Conservation (phyloP, 257 asterid species). For the Rehmannia glutinosa region DNA sequence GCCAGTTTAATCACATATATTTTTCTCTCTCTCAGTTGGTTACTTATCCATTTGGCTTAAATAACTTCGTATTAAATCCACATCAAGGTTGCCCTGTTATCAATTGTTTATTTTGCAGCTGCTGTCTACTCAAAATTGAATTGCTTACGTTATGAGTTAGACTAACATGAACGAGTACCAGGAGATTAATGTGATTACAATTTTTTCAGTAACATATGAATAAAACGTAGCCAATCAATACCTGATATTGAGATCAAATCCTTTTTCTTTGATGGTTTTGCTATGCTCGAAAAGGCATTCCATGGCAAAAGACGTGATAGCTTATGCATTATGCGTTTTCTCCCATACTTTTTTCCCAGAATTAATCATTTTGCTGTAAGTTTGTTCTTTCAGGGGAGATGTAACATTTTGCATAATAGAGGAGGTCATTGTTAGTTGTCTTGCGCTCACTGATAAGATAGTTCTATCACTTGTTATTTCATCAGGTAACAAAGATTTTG, state of each 20-base stretch:
- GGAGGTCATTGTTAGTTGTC: conserved; percentile 8
- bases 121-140: background rate
- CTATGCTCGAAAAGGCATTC: conserved; percentile 19
- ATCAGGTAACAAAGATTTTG: conserved; percentile 5
- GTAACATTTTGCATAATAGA: conserved; percentile 17
- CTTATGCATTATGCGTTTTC: conserved; percentile 22
- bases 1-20: background rate
- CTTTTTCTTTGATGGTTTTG: conserved; percentile 20
- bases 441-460: conserved; percentile 18
- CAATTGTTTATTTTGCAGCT: background rate
- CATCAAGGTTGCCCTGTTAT: background rate
- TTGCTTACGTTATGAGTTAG: background rate
- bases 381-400: conserved; percentile 13
- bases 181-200: background rate
- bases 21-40: background rate
- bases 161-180: background rate
- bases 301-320: conserved; percentile 32
- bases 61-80: background rate
- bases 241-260: conserved; percentile 24
- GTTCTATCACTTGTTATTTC: conserved; percentile 13
- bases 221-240: conserved; percentile 6
- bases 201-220: conserved; percentile 3
- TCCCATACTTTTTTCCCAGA: conserved; percentile 18
- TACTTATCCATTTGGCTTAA: background rate
- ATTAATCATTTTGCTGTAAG: conserved; percentile 8